These are phyloP conservation scores for Pestalotiopsis fici DNA, from an alignment of 2,329 filamentous ascomycete genomes.

Conservation along the genomic window DNA sequence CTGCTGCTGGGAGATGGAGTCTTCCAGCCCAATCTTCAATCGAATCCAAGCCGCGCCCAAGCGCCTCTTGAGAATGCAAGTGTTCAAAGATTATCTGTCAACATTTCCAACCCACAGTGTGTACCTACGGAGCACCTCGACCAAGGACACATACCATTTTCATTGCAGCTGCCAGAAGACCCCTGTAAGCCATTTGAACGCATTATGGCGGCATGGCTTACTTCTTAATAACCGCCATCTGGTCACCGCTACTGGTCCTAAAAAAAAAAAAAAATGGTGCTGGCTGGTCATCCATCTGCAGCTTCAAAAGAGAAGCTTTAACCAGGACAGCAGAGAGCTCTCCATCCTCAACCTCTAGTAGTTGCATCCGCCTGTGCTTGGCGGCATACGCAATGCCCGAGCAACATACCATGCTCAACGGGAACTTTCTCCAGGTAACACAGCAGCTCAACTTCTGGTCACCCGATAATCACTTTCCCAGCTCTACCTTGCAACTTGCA, in stretches of 20 bases:
- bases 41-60: neutral
- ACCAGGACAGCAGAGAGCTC: neutral
- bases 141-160: neutral
- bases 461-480: neutral
- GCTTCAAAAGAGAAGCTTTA: neutral
- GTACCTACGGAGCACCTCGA: neutral
- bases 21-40: neutral
- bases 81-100: neutral
- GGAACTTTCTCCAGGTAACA: neutral
- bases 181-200: neutral
- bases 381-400: neutral
- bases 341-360: neutral
- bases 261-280: neutral
- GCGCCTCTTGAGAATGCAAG: neutral
- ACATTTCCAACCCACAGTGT: neutral
- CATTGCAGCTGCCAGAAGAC: neutral
- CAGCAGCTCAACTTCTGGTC: neutral
- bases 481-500: neutral
- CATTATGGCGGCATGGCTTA: neutral
- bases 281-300: neutral
- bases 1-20: neutral
- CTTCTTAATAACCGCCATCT: neutral
- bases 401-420: neutral
- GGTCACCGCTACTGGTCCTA: neutral
- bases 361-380: neutral